Percentiles rank a stretch among this genome's conserved stretches.
Conservation (phyloP, 495 filamentous ascomycete species). For the Penicillium dipodomyicola region DNA sequence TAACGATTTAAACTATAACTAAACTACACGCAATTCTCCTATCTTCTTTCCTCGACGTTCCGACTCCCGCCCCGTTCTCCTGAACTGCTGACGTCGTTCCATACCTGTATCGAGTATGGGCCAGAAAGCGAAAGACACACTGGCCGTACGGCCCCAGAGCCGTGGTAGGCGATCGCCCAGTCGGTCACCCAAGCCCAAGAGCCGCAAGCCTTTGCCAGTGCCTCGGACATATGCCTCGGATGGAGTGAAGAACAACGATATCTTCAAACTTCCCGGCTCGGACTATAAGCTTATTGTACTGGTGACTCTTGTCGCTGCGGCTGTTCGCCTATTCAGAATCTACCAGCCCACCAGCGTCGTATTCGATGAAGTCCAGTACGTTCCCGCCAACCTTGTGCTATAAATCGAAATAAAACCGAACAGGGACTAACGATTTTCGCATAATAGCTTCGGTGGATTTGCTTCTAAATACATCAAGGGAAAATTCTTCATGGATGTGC, state of each 20-base stretch:
- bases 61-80: constrained; percentile 8
- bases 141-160: constrained; percentile 40
- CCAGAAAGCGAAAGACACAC: constrained; percentile 39
- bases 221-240: constrained; percentile 48
- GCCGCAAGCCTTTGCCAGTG: constrained; percentile 30
- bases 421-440: constrained; percentile 2
- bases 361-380: constrained; percentile 98
- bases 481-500: constrained; percentile 98
- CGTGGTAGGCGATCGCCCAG: constrained; percentile 40
- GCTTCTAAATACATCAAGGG: constrained; percentile 99
- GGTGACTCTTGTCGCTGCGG: constrained; percentile 70
- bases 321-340: constrained; percentile 89
- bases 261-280: constrained; percentile 62
- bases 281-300: constrained; percentile 75
- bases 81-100: constrained; percentile 15
- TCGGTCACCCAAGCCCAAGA: constrained; percentile 44
- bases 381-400: constrained; percentile 12
- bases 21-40: background rate
- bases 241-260: constrained; percentile 52
- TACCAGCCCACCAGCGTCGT: constrained; percentile 96
- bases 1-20: background rate
- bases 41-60: background rate
- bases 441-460: constrained; percentile 86
- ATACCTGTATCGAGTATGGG: constrained; percentile 28
- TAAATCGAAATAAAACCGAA: background rate